A percentile compares a stretch with the other conserved stretches of the same genome.
Evolutionary conservation across 805 yeast genomes (phyloP).

Genomic region (Jamesozyma gamospora): DNA sequence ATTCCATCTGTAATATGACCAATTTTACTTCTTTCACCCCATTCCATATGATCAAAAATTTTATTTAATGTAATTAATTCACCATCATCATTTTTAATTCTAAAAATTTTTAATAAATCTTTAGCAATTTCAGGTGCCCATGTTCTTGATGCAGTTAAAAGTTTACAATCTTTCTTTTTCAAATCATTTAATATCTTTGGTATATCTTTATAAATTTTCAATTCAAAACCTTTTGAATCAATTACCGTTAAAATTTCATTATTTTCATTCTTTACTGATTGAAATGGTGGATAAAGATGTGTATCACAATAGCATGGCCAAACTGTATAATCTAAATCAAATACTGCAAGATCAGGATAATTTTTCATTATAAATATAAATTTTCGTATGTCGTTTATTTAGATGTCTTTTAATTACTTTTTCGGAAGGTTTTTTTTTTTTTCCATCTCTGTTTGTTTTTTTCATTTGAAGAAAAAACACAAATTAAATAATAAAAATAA

Average conservation of each 20-base stretch:
- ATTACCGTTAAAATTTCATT: constrained; percentile 25
- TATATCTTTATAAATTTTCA: constrained; percentile 60
- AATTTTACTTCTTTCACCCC: constrained; percentile 58
- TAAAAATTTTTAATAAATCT: constrained; percentile 44
- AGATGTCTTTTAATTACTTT: too few species aligned
- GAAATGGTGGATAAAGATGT: constrained; percentile 28
- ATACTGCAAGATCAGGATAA: constrained; percentile 30
- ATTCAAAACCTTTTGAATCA: constrained; percentile 38
- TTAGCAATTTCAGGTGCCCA: constrained; percentile 69
- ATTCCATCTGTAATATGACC: constrained; percentile 50
- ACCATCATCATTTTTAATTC: constrained; percentile 36
- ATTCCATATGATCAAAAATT: constrained; percentile 50
- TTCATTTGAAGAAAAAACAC: too few species aligned
- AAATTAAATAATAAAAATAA: too few species aligned
- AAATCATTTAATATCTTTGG: constrained; percentile 50
- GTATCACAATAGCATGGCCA: constrained; percentile 33
- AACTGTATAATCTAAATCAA: constrained; percentile 30
- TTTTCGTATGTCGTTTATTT: too few species aligned
- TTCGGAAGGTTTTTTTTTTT: too few species aligned
- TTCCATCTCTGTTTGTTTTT: too few species aligned
- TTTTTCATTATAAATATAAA: constrained; percentile 1
- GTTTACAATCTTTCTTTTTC: constrained; percentile 35
- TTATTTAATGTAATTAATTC: constrained; percentile 16
- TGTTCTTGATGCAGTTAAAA: constrained; percentile 73
- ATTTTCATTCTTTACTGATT: constrained; percentile 15